Percentiles rank a stretch among this genome's conserved stretches.
Evolutionary conservation across 164 flowering plant genomes (phyloP).

Genomic region (Saururus chinensis): DNA sequence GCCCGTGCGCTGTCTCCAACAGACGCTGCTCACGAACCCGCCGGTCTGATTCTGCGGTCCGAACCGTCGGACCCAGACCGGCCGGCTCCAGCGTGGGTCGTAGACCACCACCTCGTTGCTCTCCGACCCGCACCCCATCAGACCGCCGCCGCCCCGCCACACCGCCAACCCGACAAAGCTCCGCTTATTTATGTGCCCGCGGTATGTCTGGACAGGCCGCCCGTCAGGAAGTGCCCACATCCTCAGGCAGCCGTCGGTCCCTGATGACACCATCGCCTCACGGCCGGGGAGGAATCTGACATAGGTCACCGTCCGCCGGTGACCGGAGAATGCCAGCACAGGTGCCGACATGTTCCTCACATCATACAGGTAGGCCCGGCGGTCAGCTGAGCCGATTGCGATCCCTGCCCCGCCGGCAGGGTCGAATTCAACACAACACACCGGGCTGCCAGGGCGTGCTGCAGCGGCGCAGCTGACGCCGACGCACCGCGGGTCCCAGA

Average conservation of each 20-base stretch:
- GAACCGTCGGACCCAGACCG: constrained; percentile 52
- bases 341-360: constrained; percentile 32
- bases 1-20: constrained; percentile 44
- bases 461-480: constrained; percentile 24
- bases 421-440: constrained; percentile 60
- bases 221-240: constrained; percentile 29
- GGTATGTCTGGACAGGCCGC: constrained; percentile 28
- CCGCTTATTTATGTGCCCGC: constrained; percentile 44
- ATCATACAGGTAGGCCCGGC: constrained; percentile 44
- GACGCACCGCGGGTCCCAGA: constrained; percentile 60
- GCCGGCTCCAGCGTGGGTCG: constrained; percentile 58
- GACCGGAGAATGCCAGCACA: constrained; percentile 33
- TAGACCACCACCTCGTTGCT: constrained; percentile 49
- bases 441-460: constrained; percentile 39
- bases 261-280: constrained; percentile 28
- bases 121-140: constrained; percentile 66
- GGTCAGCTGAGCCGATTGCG: constrained; percentile 54
- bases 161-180: constrained; percentile 66
- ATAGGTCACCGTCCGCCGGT: constrained; percentile 48
- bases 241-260: constrained; percentile 51
- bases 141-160: constrained; percentile 50
- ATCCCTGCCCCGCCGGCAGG: constrained; percentile 32
- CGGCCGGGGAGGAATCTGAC: constrained; percentile 26
- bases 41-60: constrained; percentile 8
- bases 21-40: constrained; percentile 50